Evolutionary conservation across 2,329 filamentous ascomycete species (phyloP).

Genomic region (Grosmannia huntii): DNA sequence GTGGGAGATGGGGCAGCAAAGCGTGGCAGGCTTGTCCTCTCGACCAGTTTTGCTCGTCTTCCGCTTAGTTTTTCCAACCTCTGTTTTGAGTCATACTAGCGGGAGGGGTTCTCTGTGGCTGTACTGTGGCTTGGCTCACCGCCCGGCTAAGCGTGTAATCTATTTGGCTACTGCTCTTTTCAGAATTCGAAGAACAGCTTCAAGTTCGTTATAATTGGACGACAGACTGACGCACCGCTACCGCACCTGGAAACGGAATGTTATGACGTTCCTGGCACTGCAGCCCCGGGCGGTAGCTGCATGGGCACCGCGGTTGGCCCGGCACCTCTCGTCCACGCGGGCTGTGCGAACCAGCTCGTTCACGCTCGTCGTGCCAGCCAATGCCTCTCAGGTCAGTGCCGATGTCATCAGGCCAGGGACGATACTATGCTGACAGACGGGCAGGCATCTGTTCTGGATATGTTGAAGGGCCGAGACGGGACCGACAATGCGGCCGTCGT

Average conservation of each 20-base stretch:
- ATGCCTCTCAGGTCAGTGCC: slow-evolving; percentile 9
- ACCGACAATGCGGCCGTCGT: slow-evolving; percentile 31
- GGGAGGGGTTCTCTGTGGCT: background rate
- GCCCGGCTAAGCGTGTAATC: too few relatives aligned
- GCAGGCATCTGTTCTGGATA: slow-evolving; percentile 9
- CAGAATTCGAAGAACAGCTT: background rate
- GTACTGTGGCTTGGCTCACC: background rate
- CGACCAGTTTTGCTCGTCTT: background rate
- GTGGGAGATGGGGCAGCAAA: background rate
- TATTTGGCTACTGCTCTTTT: too few relatives aligned
- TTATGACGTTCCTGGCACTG: slow-evolving; percentile 5
- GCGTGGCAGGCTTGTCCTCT: too few relatives aligned
- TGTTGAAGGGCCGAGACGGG: slow-evolving; percentile 1
- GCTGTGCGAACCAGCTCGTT: slow-evolving; percentile 6
- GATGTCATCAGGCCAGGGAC: background rate
- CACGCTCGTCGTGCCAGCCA: slow-evolving; percentile 6
- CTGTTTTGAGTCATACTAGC: background rate
- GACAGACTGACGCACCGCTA: background rate
- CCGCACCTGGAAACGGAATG: background rate
- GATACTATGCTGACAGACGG: background rate
- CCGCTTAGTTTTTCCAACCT: background rate
- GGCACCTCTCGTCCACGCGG: slow-evolving; percentile 1
- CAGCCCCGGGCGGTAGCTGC: slow-evolving; percentile 4
- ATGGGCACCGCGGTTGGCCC: background rate
- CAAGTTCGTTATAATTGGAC: too few relatives aligned